A percentile compares a stretch with the other conserved stretches of the same genome.
phyloP scores from a whole-genome alignment of 257 asterid species.

The Vinca minor region DNA sequence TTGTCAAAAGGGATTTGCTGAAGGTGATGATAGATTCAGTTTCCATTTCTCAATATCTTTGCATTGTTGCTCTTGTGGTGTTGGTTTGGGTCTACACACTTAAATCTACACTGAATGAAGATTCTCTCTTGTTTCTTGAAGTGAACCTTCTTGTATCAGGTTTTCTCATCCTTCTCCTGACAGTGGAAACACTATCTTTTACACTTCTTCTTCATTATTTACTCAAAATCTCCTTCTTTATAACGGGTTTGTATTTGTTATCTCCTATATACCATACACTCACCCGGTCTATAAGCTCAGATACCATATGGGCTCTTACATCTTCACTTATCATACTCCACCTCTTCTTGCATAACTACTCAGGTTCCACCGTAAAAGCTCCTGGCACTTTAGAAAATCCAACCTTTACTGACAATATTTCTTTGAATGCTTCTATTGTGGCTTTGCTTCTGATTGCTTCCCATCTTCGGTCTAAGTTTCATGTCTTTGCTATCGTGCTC shows the following conservation, averaged over 20 bases:
- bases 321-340: constrained; percentile 48
- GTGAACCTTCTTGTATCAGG: constrained; percentile 59
- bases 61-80: constrained; percentile 72
- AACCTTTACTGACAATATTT: constrained; percentile 34
- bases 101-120: constrained; percentile 42
- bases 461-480: constrained; percentile 79
- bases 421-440: constrained; percentile 64
- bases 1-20: constrained; percentile 69
- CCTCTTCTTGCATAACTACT: constrained; percentile 38
- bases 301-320: constrained; percentile 87
- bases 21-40: constrained; percentile 82
- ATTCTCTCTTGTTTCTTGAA: constrained; percentile 52
- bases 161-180: constrained; percentile 51
- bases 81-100: constrained; percentile 86
- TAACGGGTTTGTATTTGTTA: constrained; percentile 54
- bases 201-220: constrained; percentile 43
- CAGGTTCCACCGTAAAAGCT: constrained; percentile 41
- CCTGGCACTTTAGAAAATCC: constrained; percentile 58
- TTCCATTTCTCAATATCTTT: constrained; percentile 79
- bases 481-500: constrained; percentile 66
- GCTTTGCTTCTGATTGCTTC: constrained; percentile 90
- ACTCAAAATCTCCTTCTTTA: constrained; percentile 61
- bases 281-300: constrained; percentile 79
- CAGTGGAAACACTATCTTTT: constrained; percentile 58
- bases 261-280: constrained; percentile 82